A percentile compares a stretch with the other conserved stretches of the same genome.
Evolutionary conservation across 495 filamentous ascomycete species (phyloP).

Genomic region (Aspergillus ostianus): DNA sequence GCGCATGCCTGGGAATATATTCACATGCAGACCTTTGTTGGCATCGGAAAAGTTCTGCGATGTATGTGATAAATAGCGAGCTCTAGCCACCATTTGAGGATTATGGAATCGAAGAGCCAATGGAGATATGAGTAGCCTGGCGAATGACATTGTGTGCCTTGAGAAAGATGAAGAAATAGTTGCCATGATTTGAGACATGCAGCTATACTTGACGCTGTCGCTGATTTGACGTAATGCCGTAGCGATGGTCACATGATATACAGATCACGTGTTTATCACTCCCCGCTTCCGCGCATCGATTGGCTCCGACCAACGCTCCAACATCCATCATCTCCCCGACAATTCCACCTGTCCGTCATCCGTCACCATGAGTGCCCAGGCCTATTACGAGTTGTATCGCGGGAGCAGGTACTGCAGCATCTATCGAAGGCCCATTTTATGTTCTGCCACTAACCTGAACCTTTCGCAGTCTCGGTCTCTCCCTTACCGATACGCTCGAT

Average conservation of each 20-base stretch:
- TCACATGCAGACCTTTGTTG: neutral
- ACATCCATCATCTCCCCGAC: conserved; percentile 11
- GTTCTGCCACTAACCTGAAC: conserved; percentile 4
- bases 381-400: conserved; percentile 94
- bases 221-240: conserved; percentile 2
- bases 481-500: conserved; percentile 94
- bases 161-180: neutral
- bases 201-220: too few species aligned
- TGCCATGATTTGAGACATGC: neutral
- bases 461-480: conserved; percentile 71
- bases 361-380: conserved; percentile 35
- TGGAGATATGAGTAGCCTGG: neutral
- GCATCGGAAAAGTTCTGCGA: neutral
- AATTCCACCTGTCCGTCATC: conserved; percentile 4
- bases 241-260: conserved; percentile 5
- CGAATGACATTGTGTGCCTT: neutral
- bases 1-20: neutral
- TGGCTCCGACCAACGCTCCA: conserved; percentile 19
- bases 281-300: conserved; percentile 19
- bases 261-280: conserved; percentile 17
- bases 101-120: too few species aligned
- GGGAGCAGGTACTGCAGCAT: conserved; percentile 74
- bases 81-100: neutral
- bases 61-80: neutral
- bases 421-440: neutral